These are phyloP conservation scores for Claviceps sp. DNA, from an alignment of 2,329 filamentous ascomycete species.

Conservation along the genomic window DNA sequence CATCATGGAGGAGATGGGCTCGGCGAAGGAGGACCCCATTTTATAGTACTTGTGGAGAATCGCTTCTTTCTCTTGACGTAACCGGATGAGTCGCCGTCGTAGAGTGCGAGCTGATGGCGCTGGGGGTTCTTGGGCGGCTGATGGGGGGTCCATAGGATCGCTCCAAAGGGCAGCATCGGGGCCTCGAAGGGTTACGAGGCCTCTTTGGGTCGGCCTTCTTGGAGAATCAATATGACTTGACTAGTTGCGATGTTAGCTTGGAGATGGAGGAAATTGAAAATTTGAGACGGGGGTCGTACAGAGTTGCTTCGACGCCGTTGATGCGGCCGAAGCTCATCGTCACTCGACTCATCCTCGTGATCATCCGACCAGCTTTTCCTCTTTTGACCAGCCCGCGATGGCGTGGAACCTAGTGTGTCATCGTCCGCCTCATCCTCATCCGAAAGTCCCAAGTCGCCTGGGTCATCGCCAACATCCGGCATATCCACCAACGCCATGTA, in stretches of 20 bases:
- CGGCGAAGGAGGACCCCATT: conserved; percentile 79
- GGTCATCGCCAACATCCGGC: conserved; percentile 73
- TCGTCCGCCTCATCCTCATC: conserved; percentile 48
- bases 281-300: conserved; percentile 31
- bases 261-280: not conserved
- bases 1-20: conserved; percentile 86
- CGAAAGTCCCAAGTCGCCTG: conserved; percentile 45
- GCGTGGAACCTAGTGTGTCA: conserved; percentile 26
- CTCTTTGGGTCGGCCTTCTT: conserved; percentile 43
- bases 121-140: conserved; percentile 43
- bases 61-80: conserved; percentile 64
- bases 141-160: conserved; percentile 38
- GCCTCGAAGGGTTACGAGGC: conserved; percentile 42
- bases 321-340: conserved; percentile 60
- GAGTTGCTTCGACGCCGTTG: conserved; percentile 82
- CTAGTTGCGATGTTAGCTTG: conserved; percentile 20
- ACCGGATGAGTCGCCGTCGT: conserved; percentile 56
- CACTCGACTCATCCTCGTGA: conserved; percentile 56
- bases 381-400: conserved; percentile 45
- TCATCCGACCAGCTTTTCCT: conserved; percentile 67
- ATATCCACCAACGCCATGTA: conserved; percentile 80
- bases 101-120: conserved; percentile 59
- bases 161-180: conserved; percentile 33
- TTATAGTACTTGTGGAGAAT: conserved; percentile 74
- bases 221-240: conserved; percentile 55